These are phyloP conservation scores for Asclepias syriaca DNA, from an alignment of 257 asterid species.

Conservation along the genomic window DNA sequence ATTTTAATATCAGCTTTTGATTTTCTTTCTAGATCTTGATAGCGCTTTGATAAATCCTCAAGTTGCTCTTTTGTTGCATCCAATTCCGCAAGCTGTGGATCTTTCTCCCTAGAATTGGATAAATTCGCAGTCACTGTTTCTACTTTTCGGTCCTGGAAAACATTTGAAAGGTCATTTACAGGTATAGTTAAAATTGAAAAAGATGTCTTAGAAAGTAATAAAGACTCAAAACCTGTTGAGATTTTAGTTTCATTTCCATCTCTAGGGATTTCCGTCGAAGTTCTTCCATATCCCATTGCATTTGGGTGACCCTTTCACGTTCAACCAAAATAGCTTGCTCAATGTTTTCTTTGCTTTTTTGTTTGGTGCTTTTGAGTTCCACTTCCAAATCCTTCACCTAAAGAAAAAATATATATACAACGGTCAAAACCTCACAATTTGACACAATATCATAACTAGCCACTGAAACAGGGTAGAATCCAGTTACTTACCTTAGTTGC, in stretches of 20 bases:
- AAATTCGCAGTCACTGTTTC: slow-evolving; percentile 28
- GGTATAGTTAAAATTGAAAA: slow-evolving; percentile 13
- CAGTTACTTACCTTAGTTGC: slow-evolving; percentile 80
- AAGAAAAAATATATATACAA: neutral
- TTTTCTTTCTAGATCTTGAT: slow-evolving; percentile 70
- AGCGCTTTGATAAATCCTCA: slow-evolving; percentile 55
- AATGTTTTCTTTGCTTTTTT: slow-evolving; percentile 81
- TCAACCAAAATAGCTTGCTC: slow-evolving; percentile 86
- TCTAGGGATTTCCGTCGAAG: slow-evolving; percentile 72
- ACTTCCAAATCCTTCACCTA: slow-evolving; percentile 98
- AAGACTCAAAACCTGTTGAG: slow-evolving; percentile 50
- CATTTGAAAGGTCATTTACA: slow-evolving; percentile 11
- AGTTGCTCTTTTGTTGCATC: slow-evolving; percentile 48
- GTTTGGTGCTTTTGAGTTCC: slow-evolving; percentile 85
- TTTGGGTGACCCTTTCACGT: slow-evolving; percentile 90
- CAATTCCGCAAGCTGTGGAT: slow-evolving; percentile 49
- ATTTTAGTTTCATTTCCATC: slow-evolving; percentile 74
- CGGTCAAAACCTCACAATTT: neutral
- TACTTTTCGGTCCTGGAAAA: slow-evolving; percentile 38
- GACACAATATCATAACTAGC: neutral
- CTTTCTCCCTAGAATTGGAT: slow-evolving; percentile 37
- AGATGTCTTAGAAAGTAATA: slow-evolving; percentile 16
- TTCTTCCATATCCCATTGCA: slow-evolving; percentile 99
- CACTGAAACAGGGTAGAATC: neutral
- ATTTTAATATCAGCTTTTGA: slow-evolving; percentile 83